Percentiles rank a stretch among this genome's conserved stretches.
Evolutionary conservation across 768 basidiomycete species (phyloP).

Genomic region (Naematelia encephala): DNA sequence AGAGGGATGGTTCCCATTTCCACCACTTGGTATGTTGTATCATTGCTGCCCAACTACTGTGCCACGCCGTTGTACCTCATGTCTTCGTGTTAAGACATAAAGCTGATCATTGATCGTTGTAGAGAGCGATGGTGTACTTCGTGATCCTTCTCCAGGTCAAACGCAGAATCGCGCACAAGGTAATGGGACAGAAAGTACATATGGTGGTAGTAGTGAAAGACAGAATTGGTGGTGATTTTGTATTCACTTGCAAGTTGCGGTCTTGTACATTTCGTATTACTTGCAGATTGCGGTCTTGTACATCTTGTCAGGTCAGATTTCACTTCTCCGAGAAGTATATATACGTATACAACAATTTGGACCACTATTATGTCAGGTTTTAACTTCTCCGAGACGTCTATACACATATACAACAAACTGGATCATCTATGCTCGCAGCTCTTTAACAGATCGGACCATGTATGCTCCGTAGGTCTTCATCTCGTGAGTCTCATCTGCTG

Average conservation of each 20-base stretch:
- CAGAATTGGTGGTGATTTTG: not conserved
- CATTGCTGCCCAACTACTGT: not conserved
- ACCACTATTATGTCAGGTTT: not conserved
- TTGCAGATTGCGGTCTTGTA: not conserved
- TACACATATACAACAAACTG: too few relatives aligned
- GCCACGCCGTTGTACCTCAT: too few relatives aligned
- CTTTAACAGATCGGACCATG: too few relatives aligned
- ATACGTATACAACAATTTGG: too few relatives aligned
- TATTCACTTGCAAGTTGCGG: not conserved
- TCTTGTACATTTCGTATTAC: not conserved
- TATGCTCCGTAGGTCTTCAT: too few relatives aligned
- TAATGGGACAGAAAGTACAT: not conserved
- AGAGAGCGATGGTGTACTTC: conserved; percentile 2
- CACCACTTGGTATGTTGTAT: conserved; percentile 31
- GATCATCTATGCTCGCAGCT: too few relatives aligned
- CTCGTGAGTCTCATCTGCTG: too few relatives aligned
- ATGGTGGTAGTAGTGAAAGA: not conserved
- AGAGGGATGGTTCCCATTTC: conserved; percentile 40
- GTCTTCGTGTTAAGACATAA: too few relatives aligned
- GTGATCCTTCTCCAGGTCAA: not conserved
- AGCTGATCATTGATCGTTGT: not conserved
- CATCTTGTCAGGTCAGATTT: not conserved
- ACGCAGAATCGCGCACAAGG: not conserved
- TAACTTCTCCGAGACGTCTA: not conserved
- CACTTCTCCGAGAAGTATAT: not conserved